Evolutionary conservation across 306 rosid genomes (phyloP), one percentile per base, ranked within the genome.

Genomic region (Castanea sativa): DNA sequence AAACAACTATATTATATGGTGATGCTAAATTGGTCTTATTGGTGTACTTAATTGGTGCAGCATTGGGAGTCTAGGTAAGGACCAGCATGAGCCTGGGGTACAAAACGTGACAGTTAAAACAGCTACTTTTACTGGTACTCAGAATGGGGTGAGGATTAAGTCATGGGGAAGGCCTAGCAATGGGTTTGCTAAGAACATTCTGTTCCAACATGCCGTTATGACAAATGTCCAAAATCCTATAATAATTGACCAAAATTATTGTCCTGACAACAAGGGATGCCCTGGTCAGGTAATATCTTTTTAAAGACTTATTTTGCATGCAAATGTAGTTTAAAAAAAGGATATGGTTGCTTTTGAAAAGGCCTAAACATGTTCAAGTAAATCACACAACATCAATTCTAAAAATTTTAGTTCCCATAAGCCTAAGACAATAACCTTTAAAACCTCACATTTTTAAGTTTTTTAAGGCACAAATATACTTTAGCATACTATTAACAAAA

Each of bases 181-280:
- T 38, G 45, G 45, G 0, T 38, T 38, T 38, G 45, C 45, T 38
- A 38, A 38, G 2, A 38, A 38, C 1, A 38, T 38, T 38, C 3
- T 38, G 2, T 38, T 38, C 45, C 45, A 38, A 38, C 45, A 38
- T 38, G 45, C 1, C 0, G 3, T 38, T 38, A 38, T 38, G 45
- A 38, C 45, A 0, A 38, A 38, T 38, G 45, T 38, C 0, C 45
- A 38, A 0, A 38, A 38, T 38, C 45, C 80, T 8, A 56, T 88
- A 5, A 18, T 86, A 1, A 83, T 90, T 0, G 94, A 90, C 74
- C 92, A 88, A 86, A 78, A 88, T 19, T 90, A 90, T n/a, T 88
- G 94, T 45, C 90, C 92, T 2, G 2, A 1, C 43, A 49, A 81
- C 1, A 59, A 75, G 9, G 70, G 59, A 41, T 90, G 94, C 13